Base-by-base conservation (phyloP, 208 protist genomes). In the Trypanosoma theileri region DNA sequence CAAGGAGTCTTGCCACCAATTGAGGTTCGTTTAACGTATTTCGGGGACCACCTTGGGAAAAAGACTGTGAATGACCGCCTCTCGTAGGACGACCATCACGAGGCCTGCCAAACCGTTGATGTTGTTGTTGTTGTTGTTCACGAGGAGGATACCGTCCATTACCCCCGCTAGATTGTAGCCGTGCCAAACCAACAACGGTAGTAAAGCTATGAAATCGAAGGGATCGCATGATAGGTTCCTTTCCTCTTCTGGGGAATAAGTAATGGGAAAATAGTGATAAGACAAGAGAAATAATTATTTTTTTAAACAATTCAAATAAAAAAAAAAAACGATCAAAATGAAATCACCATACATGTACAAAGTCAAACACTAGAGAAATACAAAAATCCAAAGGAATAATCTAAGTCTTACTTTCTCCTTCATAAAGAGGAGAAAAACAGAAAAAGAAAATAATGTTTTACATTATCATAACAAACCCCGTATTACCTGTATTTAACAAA, bases 1-100 rank as follows among this genome's bases (percentile, higher is more conserved):
- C 75, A 42, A 93, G 42, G 4, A 93, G 77, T 14, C 72, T 79
- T 1, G 82, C 84, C 31, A 93, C 75, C 13, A 93, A 65, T 62
- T 93, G 80, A 2, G 87, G 87, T 57, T 90, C 87, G 35, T 51
- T 90, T n/a, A 73, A 21, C 24, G 57, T 59, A 65, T 56, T 69
- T 16, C 55, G 61, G 16, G 19, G 52, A 21, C 41, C 42, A 44
- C 59, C 59, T 52, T 44, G 22, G 14, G 45, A 45, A 53, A 64
- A 42, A 10, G 31, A 31, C 10, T 66, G 64, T 21, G 66, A 60
- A 44, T 71, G 52, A 14, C 62, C 45, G 16, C 69, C 71, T 14
- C 73, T 52, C 17, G 44, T 57, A 57, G 40, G 44, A 26, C 54
- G 66, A 24, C 57, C 63, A 35, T 73, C 68, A 51, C 57, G 59